Evolutionary conservation across 2,329 filamentous ascomycete genomes (phyloP), one percentile per base, ranked within the genome.

Genomic region (Chrysoporthe puriensis): DNA sequence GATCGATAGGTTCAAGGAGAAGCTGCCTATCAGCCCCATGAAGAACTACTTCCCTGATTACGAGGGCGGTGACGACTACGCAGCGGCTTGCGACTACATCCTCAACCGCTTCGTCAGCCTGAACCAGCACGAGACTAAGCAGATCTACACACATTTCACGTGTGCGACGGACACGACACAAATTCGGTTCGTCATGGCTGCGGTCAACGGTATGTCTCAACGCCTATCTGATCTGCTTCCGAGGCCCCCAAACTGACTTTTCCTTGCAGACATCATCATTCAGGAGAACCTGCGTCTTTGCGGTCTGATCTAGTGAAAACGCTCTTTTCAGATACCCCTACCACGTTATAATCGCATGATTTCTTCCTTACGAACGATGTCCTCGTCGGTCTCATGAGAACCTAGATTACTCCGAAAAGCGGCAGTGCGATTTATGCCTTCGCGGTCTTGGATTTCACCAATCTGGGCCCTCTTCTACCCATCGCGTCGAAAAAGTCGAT

Each of bases 121-220:
- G 78, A 99, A 99, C 84, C 96, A 98, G 82, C 95, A 97, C 79
- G 96, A 98, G 85, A 97, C 94, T 66, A 99, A 99, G 86, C 96
- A 99, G 81, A 98, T 99, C 80, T 99, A 99, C 86, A 99, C 96
- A 69, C 96, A 98, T 82, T 99, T 99, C 83, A 99, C 96, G 62
- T 98, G 96, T 79, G 96, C 96, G 70, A 99, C 96, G 61, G 96
- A 99, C 79, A 99, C 96, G 43, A 97, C 96, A 76, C 96, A 99
- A 81, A 99, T 99, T 76, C 91, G 96, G 77, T 98, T 99, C 85
- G 96, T 99, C 82, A 99, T 99, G 96, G 94, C 95, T 70, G 96
- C 96, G 73, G 96, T 99, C 77, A 99, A 99, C 83, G 94, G 94
- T 97, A 86, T 76, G 90, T 79, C 64, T 34, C 59, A 18, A 70